Base-by-base conservation (phyloP, 2,329 filamentous ascomycete genomes). In the Xylariaceae sp. region DNA sequence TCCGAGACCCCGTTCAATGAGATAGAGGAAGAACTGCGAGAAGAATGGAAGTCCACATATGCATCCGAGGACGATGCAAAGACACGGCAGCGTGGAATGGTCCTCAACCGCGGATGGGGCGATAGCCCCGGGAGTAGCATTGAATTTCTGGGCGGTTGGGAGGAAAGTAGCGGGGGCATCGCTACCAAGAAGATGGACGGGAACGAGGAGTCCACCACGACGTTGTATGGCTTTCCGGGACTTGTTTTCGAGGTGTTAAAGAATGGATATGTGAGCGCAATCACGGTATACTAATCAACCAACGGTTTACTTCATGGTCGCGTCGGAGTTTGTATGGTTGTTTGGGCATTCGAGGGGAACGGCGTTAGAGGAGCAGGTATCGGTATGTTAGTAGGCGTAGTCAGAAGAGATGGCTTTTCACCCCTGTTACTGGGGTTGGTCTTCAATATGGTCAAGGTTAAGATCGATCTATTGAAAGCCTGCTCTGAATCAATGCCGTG, bases 231-330 rank as follows among this genome's bases (percentile, higher is more conserved):
- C 1, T 97, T 97, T 70, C 93, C 94, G 0, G 93, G 94, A 0
- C 77, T 97, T 73, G 85, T 97, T 51, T 97, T 99, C 76, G 94
- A 99, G 76, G 93, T 99, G 34, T 76, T 97, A 73, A 92, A 90
- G 84, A 97, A 96, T 71, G 92, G 90, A 3, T 88, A 86, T 62
- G 89, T 99, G 23, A 95, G 91, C 73, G 89, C 90, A 30, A 79
- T 97, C 72, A 97, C 93, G 8, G 86, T 96, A 23, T 96, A 92
- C 77, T 96, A 72, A 35, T 35, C 9, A 83, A 42, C 5, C 5
- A 51, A 11, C 5, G 37, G 1, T 53, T 39, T 13, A 39, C 37
- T 9, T 39, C 23, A 39, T 34, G 39, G 42, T 53, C 17, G 13
- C 49, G 18, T 48, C n/a, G 49, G 55, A 55, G 51, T 62, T 52